phyloP scores from a whole-genome alignment of 139 green algal species.

The Chlorella ohadii region DNA sequence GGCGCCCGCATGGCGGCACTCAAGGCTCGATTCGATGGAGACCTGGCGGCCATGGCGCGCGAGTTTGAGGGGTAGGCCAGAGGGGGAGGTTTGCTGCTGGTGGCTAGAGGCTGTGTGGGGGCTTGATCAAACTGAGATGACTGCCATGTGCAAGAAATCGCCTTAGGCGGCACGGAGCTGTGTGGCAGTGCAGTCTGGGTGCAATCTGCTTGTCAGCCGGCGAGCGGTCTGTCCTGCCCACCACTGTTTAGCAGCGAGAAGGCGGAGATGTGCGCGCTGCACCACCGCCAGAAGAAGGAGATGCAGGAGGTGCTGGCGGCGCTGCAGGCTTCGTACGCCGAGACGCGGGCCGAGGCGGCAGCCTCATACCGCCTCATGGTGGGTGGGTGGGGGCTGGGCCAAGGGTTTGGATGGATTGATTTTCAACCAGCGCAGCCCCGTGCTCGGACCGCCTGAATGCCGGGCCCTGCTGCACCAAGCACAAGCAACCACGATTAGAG shows the following conservation, averaged over 20 bases:
- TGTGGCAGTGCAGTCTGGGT: too few species aligned
- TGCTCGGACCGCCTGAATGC: too few species aligned
- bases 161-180: too few species aligned
- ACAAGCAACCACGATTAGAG: not conserved
- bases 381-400: not conserved
- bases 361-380: constrained; percentile 28
- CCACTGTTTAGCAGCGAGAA: constrained; percentile 46
- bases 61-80: constrained; percentile 68
- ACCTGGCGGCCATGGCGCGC: constrained; percentile 70
- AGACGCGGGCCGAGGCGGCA: constrained; percentile 43
- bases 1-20: constrained; percentile 63
- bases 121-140: too few species aligned
- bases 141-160: too few species aligned
- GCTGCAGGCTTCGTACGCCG: constrained; percentile 69
- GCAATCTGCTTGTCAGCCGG: too few species aligned
- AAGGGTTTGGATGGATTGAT: too few species aligned
- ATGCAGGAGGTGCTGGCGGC: constrained; percentile 80
- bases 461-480: too few species aligned
- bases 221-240: too few species aligned
- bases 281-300: constrained; percentile 82
- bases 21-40: constrained; percentile 69
- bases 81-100: not conserved
- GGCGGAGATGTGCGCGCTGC: constrained; percentile 66
- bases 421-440: too few species aligned
- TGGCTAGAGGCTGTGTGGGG: not conserved